Evolutionary conservation across 1,139 yeast species (phyloP).

Genomic region (Wickerhamiella pararugosa): DNA sequence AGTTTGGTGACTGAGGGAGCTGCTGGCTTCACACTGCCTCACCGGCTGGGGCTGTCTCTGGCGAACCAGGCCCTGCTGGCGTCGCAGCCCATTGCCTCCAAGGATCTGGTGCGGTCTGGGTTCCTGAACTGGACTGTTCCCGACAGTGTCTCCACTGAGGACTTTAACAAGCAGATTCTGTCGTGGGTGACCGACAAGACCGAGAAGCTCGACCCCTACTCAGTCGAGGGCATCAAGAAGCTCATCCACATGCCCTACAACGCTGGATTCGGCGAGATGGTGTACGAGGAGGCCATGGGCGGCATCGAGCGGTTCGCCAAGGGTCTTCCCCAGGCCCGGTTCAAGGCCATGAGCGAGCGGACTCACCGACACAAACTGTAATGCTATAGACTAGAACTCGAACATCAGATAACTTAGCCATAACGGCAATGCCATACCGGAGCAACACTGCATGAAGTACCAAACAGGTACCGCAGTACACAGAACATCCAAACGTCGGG

Average conservation of each 20-base stretch:
- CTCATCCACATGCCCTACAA: slow-evolving; percentile 30
- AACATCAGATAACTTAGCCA: too few relatives aligned
- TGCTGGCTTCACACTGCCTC: slow-evolving; percentile 50
- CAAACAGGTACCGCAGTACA: too few relatives aligned
- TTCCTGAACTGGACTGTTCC: slow-evolving; percentile 45
- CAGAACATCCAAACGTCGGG: too few relatives aligned
- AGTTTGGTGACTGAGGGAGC: slow-evolving; percentile 83
- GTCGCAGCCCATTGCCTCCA: slow-evolving; percentile 49
- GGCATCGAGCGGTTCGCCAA: slow-evolving; percentile 59
- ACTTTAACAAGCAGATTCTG: slow-evolving; percentile 46
- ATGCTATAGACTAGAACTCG: too few relatives aligned
- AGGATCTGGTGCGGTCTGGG: slow-evolving; percentile 43
- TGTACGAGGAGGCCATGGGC: slow-evolving; percentile 47
- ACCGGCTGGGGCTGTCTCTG: slow-evolving; percentile 57
- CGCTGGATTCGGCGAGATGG: slow-evolving; percentile 34
- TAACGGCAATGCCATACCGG: too few relatives aligned
- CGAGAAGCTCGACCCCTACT: slow-evolving; percentile 35
- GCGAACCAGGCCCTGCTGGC: slow-evolving; percentile 63
- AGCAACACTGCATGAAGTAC: too few relatives aligned
- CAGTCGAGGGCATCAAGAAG: slow-evolving; percentile 28
- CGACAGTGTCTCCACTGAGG: slow-evolving; percentile 34
- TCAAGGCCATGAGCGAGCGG: slow-evolving; percentile 33
- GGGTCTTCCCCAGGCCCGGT: slow-evolving; percentile 63
- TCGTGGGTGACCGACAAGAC: slow-evolving; percentile 28
- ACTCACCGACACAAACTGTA: slow-evolving; percentile 8